Conservation (phyloP, 495 filamentous ascomycete species). For the Aspergillus wentii region DNA sequence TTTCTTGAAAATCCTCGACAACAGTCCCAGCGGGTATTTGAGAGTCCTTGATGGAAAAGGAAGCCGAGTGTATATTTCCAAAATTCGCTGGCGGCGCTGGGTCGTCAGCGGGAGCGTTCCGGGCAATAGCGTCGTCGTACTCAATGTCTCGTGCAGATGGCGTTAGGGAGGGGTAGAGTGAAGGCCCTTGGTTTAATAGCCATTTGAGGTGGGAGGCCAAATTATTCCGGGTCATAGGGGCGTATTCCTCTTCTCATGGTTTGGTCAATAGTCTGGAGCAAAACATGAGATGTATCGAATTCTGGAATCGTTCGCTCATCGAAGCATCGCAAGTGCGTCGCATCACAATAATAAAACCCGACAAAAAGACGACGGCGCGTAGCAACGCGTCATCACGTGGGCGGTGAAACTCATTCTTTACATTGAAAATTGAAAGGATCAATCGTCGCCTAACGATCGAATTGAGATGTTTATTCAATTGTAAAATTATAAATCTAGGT, state of each 20-base stretch:
- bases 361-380: slow-evolving; percentile 11
- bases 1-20: slow-evolving; percentile 1
- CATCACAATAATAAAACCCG: slow-evolving; percentile 15
- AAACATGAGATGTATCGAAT: slow-evolving; percentile 6
- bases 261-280: slow-evolving; percentile 5
- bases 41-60: slow-evolving; percentile 7
- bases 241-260: slow-evolving; percentile 27
- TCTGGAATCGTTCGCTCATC: too few relatives aligned
- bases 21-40: slow-evolving; percentile 1
- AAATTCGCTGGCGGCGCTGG: too few relatives aligned
- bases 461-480: too few relatives aligned
- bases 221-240: slow-evolving; percentile 51
- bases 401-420: slow-evolving; percentile 11
- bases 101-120: slow-evolving; percentile 13
- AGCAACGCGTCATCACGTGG: slow-evolving; percentile 19
- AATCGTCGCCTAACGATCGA: too few relatives aligned
- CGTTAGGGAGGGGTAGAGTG: slow-evolving; percentile 27
- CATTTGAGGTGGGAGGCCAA: slow-evolving; percentile 44
- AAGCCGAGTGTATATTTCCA: too few relatives aligned
- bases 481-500: too few relatives aligned
- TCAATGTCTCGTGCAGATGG: slow-evolving; percentile 19
- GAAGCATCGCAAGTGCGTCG: slow-evolving; percentile 5
- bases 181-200: slow-evolving; percentile 40
- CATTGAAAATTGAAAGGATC: too few relatives aligned
- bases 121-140: slow-evolving; percentile 10